Evolutionary conservation across 148 eudicot species (phyloP), one percentile per base, ranked within the genome.

Genomic region (Rhododendron simsii): DNA sequence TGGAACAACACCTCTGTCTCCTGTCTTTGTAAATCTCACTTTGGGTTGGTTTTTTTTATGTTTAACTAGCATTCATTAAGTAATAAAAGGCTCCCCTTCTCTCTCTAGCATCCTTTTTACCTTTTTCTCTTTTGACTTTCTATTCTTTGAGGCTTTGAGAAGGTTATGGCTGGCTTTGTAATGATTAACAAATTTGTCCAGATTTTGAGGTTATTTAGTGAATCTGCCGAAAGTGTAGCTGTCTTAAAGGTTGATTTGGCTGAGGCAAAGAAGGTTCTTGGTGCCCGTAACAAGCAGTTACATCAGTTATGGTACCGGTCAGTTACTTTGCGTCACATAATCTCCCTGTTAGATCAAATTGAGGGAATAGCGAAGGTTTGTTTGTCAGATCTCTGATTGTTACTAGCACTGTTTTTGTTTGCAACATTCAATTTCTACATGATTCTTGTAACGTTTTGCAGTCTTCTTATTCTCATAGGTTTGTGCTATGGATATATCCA

Each of bases 231-330:
- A 86, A 93, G 95, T 83, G 91, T 97, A 87, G 95, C 92, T 18
- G 92, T 87, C 50, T 86, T 97, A 86, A 97, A 94, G 91, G 89
- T 87, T 85, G 98, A 97, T 90, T 91, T 97, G 88, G 91, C 93
- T 39, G 98, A 94, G 84, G 96, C 98, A 84, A 97, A 97, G 91
- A 93, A 89, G 85, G 92, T 92, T 85, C 93, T 97, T 84, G 96
- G 98, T 87, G 92, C 96, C 80, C 95, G 98, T 85, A 97, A 93
- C 89, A 95, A 93, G 91, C 99, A 97, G 91, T 90, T 97, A 91
- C 98, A 97, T 87, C 99, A 97, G 91, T 90, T 97, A 83, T 95
- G 98, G 98, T 97, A 94, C 90, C 94, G 99, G 41, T 97, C 99
- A 9, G 98, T 97, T 85, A 97, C 99, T 61, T 89, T 97, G 89